Percentiles rank a stretch among this genome's conserved stretches.
These are phyloP conservation scores for Saccharomyces hybrid DNA, from an alignment of 1,139 yeast species.

Conservation along the genomic window DNA sequence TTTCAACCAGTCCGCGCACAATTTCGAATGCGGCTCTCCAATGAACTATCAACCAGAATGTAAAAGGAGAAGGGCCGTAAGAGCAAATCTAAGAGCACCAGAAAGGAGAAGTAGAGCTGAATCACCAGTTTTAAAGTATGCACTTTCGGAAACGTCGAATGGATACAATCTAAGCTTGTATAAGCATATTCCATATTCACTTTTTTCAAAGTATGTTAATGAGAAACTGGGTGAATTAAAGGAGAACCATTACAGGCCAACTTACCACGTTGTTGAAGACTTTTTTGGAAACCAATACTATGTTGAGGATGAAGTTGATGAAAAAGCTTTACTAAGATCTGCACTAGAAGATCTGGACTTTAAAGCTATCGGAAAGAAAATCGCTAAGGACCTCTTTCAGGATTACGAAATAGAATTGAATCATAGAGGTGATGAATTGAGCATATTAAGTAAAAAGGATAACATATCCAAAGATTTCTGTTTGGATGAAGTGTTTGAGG, in stretches of 20 bases:
- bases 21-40: constrained; percentile 4
- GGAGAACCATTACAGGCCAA: constrained; percentile 15
- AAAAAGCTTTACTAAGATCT: constrained; percentile 14
- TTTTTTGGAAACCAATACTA: constrained; percentile 26
- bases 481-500: constrained; percentile 18
- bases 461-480: constrained; percentile 17
- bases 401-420: constrained; percentile 26
- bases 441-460: constrained; percentile 19
- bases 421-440: constrained; percentile 21
- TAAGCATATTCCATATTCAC: constrained; percentile 15
- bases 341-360: constrained; percentile 19
- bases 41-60: constrained; percentile 10
- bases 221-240: constrained; percentile 10
- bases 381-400: constrained; percentile 22
- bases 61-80: constrained; percentile 10
- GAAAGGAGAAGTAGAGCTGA: background rate
- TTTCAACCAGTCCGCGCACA: constrained; percentile 7
- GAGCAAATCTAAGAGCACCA: constrained; percentile 2
- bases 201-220: constrained; percentile 14
- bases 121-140: background rate
- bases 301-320: constrained; percentile 18
- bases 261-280: constrained; percentile 22
- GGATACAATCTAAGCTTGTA: constrained; percentile 16
- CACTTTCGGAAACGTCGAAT: constrained; percentile 8
- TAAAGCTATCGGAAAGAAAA: constrained; percentile 15